Evolutionary conservation across 306 rosid genomes (phyloP), one percentile per base, ranked within the genome.

Genomic region (Trifolium pratense): DNA sequence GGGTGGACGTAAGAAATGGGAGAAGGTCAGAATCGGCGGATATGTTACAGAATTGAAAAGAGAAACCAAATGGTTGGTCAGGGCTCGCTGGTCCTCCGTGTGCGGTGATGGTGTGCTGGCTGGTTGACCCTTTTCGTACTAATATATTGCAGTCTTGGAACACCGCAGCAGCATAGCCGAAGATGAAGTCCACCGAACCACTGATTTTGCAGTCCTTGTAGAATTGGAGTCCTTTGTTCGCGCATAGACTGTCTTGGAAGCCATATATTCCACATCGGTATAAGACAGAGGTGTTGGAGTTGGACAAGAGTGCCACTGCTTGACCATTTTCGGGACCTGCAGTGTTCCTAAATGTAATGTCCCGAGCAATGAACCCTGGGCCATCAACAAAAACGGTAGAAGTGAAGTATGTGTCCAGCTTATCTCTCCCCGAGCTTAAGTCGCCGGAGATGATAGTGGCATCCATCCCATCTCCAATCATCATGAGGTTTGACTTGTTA

Each of bases 151-250:
- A 88, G 40, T 83, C 85, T 21, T 92, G 98, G 69, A 92, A 90
- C 7, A 90, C 84, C 0, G 77, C 92, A 1, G 1, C 42, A 2
- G 87, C 94, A 17, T 87, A 84, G 1, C 97, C 97, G 25, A 85
- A 92, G 3, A 92, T 77, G 83, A 92, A 92, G 61, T 92, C 97
- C 0, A 92, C 85, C 0, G 97, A 89, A 84, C 96, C 96, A 2
- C 70, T 78, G 61, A 92, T 88, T 3, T 36, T 80, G 75, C 96
- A 92, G 2, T 88, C 94, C 34, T 92, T 79, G 45, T 73, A 92
- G 80, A 92, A 90, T 39, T 92, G 98, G 12, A 90, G 88, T 89
- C 81, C 77, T 23, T 86, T 52, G 83, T 90, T 92, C 0, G 94
- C 78, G n/a, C 88, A 92, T 6, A 92, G 83, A n/a, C 81, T 80